These are phyloP conservation scores for Verticillium nubilum DNA, from an alignment of 2,329 filamentous ascomycete genomes.

Conservation along the genomic window DNA sequence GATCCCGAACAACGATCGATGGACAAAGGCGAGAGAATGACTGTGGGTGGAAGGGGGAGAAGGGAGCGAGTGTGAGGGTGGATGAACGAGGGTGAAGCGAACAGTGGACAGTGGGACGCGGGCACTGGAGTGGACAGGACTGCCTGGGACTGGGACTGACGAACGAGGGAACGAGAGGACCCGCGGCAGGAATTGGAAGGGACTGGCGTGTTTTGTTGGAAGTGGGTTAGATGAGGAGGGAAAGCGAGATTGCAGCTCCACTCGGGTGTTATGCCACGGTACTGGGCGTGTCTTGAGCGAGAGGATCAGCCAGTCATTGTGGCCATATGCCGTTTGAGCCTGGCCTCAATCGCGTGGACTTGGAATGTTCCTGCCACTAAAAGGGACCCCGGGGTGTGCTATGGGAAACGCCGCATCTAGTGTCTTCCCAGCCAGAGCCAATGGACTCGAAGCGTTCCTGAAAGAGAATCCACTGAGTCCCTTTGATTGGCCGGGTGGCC, in stretches of 20 bases:
- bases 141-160: slow-evolving; percentile 17
- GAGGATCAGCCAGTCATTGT: background rate
- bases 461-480: background rate
- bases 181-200: slow-evolving; percentile 21
- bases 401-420: background rate
- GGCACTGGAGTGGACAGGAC: background rate
- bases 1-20: slow-evolving; percentile 1
- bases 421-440: background rate
- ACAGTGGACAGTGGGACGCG: slow-evolving; percentile 2
- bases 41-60: slow-evolving; percentile 7
- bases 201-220: slow-evolving; percentile 35
- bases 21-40: slow-evolving; percentile 9
- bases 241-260: slow-evolving; percentile 14
- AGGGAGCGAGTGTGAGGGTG: slow-evolving; percentile 7
- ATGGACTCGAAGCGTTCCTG: background rate
- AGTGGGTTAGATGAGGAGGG: slow-evolving; percentile 21
- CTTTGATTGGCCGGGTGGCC: background rate
- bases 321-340: background rate
- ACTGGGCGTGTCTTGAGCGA: background rate
- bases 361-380: background rate
- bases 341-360: background rate
- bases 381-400: background rate
- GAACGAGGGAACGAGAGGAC: slow-evolving; percentile 34
- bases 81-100: slow-evolving; percentile 12
- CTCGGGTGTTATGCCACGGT: background rate